Percentiles rank a stretch among this genome's conserved stretches.
Conservation (phyloP, 192 early-diverging fungal species). For the Coemansia sp. region DNA sequence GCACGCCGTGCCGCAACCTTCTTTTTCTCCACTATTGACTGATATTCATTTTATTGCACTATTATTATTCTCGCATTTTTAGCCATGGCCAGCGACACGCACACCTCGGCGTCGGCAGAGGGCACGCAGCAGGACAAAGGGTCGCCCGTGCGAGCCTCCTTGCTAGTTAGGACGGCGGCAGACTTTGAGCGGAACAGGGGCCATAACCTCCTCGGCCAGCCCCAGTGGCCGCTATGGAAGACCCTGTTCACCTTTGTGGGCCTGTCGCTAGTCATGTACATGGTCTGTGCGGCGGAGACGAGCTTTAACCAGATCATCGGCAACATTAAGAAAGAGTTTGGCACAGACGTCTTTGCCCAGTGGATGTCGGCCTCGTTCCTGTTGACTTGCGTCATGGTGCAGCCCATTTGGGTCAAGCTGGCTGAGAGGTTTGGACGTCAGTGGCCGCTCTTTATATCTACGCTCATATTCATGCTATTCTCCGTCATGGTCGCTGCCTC, state of each 20-base stretch:
- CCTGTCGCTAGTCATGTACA: constrained; percentile 64
- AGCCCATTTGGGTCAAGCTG: constrained; percentile 81
- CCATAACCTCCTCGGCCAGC: constrained; percentile 46
- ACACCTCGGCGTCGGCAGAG: not conserved
- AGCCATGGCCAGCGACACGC: not conserved
- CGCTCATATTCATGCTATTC: constrained; percentile 48
- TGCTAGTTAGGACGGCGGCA: not conserved
- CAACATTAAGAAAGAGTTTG: constrained; percentile 67
- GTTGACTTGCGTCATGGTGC: constrained; percentile 64
- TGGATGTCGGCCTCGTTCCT: constrained; percentile 83
- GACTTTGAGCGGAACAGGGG: constrained; percentile 17
- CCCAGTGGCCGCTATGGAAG: constrained; percentile 30
- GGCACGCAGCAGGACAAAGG: not conserved
- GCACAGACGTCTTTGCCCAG: constrained; percentile 59
- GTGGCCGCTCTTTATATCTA: constrained; percentile 37
- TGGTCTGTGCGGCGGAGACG: constrained; percentile 76
- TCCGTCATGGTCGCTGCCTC: constrained; percentile 51
- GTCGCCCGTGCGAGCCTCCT: not conserved
- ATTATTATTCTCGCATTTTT: constrained; percentile 3
- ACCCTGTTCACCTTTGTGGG: constrained; percentile 23
- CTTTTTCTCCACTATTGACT: not conserved
- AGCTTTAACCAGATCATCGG: constrained; percentile 78
- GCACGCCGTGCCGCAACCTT: not conserved
- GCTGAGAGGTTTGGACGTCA: constrained; percentile 69
- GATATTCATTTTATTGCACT: constrained; percentile 2